A percentile compares a stretch with the other conserved stretches of the same genome.
Conservation (phyloP, 257 asterid genomes). For the Leptodermis oblonga region DNA sequence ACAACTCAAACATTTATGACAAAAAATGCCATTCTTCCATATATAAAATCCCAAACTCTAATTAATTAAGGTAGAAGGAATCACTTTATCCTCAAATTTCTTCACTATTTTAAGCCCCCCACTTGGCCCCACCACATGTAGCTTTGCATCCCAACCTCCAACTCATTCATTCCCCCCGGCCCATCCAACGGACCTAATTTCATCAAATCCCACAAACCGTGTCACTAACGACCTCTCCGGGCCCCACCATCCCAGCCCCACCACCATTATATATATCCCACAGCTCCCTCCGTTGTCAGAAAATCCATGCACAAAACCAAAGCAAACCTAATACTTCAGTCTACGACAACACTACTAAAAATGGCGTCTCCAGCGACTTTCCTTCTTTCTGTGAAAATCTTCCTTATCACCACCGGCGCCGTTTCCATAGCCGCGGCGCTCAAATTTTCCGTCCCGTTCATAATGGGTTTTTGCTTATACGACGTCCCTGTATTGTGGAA, state of each 20-base stretch:
- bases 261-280: constrained; percentile 14
- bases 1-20: no score
- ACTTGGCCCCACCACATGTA: constrained; percentile 10
- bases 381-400: constrained; percentile 39
- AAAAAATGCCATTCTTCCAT: no score
- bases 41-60: not conserved
- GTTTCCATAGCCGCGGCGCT: constrained; percentile 40
- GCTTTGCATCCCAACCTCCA: constrained; percentile 5
- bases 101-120: constrained; percentile 9
- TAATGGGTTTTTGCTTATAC: constrained; percentile 17
- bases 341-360: not conserved
- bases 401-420: constrained; percentile 48
- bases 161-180: not conserved
- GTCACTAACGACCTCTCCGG: constrained; percentile 2
- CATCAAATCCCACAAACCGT: constrained; percentile 35
- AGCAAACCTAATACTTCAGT: no score
- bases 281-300: not conserved
- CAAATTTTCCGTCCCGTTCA: constrained; percentile 34
- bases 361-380: constrained; percentile 26
- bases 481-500: constrained; percentile 49
- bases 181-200: constrained; percentile 45
- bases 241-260: not conserved
- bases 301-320: constrained; percentile 14
- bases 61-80: not conserved
- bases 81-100: constrained; percentile 12